These are phyloP conservation scores for Thalassia testudinum DNA, from an alignment of 116 monocot species.

Conservation along the genomic window DNA sequence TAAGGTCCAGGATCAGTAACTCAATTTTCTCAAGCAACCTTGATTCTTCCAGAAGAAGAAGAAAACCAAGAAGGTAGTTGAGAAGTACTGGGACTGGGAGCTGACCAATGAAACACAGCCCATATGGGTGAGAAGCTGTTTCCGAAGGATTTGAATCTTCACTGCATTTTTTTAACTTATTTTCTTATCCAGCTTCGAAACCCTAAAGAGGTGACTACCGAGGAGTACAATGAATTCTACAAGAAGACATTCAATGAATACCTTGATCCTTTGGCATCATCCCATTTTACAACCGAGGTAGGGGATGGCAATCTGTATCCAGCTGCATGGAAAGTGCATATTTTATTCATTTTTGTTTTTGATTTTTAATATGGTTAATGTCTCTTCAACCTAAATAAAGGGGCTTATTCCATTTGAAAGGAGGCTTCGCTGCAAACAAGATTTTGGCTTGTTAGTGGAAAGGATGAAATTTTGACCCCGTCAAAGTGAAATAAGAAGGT, in stretches of 20 bases:
- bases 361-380: too few relatives aligned
- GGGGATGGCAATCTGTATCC: too few relatives aligned
- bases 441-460: too few relatives aligned
- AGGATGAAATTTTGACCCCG: too few relatives aligned
- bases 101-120: slow-evolving; percentile 92
- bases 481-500: too few relatives aligned
- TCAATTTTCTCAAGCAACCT: too few relatives aligned
- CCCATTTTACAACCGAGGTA: slow-evolving; percentile 97
- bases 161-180: not conserved
- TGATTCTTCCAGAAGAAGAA: slow-evolving; percentile 55
- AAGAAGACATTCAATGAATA: slow-evolving; percentile 95
- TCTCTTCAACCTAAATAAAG: too few relatives aligned
- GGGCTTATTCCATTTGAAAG: too few relatives aligned
- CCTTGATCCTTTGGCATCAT: slow-evolving; percentile 85
- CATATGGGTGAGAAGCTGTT: slow-evolving; percentile 60
- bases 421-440: too few relatives aligned
- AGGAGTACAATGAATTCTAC: slow-evolving; percentile 97
- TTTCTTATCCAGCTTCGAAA: slow-evolving; percentile 55
- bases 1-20: too few relatives aligned
- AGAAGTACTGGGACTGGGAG: slow-evolving; percentile 98
- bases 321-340: too few relatives aligned
- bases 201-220: slow-evolving; percentile 86
- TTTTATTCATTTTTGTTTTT: too few relatives aligned
- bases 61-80: slow-evolving; percentile 88
- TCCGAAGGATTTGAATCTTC: not conserved